Evolutionary conservation across 768 basidiomycete genomes (phyloP), one percentile per base, ranked within the genome.

Genomic region (Lentinula raphanica): DNA sequence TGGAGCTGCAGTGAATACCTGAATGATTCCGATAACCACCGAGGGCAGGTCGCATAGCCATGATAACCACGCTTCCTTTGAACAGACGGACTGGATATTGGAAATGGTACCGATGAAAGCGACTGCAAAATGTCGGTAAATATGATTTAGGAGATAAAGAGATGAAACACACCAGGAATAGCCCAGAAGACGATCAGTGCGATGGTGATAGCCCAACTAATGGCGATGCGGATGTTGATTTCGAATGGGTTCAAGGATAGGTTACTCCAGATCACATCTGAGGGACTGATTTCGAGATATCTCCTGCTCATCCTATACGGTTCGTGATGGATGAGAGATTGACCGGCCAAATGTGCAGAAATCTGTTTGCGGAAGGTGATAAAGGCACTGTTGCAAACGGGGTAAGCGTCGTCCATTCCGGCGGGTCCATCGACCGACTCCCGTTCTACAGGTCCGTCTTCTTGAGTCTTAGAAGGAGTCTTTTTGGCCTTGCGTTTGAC

Each of bases 241-340:
- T 95, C 92, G 64, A 97, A 98, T 0, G 93, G 89, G 67, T 95
- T 96, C 75, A 98, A 69, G 29, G 83, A 81, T 8, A 99, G 77
- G 68, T 97, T 98, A 3, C 79, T 72, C 95, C 96, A 98, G 61
- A 98, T 88, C 46, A 99, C 88, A 71, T 97, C 94, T 28, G 81
- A 78, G 0, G 95, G 94, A 0, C 88, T 80, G 54, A 96, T 86
- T 69, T 97, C 95, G 39, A 87, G 79, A 66, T 86, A 32, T 19
- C 1, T 71, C 73, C 58, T 54, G 74, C 80, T 73, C 93, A 98
- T 97, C 15, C 82, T 75, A 64, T 91, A 92, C 25, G 92, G 92
- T 53, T 85, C 83, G 66, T 95, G 86, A 70, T 95, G 90, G 5
- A 83, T 74, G 40, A 95, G 72, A 3, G 77, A 75, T 71, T 94